phyloP scores from a whole-genome alignment of 1,284 basidiomycete genomes.

The Malassezia pachydermatis region DNA sequence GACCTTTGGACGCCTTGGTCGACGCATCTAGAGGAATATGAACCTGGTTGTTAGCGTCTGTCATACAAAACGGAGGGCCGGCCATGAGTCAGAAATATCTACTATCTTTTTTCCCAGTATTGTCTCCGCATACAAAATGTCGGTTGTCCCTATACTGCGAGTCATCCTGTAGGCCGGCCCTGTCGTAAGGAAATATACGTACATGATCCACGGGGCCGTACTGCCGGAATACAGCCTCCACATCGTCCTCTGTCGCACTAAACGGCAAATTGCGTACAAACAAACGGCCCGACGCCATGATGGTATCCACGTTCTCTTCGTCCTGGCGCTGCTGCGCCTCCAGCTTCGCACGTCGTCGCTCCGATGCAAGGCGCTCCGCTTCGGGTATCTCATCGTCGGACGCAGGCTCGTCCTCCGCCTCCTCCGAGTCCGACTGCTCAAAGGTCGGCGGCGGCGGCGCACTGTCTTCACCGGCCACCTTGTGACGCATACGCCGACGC shows the following conservation, averaged over 20 bases:
- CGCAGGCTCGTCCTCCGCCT: constrained; percentile 19
- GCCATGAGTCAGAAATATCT: constrained; percentile 24
- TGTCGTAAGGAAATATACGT: constrained; percentile 19
- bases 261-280: constrained; percentile 88
- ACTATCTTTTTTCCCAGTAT: constrained; percentile 47
- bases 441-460: constrained; percentile 19
- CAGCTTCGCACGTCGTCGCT: constrained; percentile 20
- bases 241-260: constrained; percentile 64
- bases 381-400: constrained; percentile 20
- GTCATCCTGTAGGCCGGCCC: constrained; percentile 29
- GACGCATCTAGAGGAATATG: constrained; percentile 68
- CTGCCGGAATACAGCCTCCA: constrained; percentile 59
- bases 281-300: constrained; percentile 67
- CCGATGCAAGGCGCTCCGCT: neutral
- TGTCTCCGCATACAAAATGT: constrained; percentile 28
- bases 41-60: constrained; percentile 53
- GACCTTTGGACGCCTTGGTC: constrained; percentile 63
- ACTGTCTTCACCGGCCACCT: constrained; percentile 31
- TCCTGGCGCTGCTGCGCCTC: constrained; percentile 27
- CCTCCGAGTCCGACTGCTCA: constrained; percentile 42
- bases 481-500: constrained; percentile 48
- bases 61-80: constrained; percentile 13
- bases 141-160: constrained; percentile 47
- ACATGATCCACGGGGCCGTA: constrained; percentile 60
- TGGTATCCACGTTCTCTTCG: constrained; percentile 52